Conservation (phyloP, 2,329 filamentous ascomycete genomes). For the Leptographium galeiforme region DNA sequence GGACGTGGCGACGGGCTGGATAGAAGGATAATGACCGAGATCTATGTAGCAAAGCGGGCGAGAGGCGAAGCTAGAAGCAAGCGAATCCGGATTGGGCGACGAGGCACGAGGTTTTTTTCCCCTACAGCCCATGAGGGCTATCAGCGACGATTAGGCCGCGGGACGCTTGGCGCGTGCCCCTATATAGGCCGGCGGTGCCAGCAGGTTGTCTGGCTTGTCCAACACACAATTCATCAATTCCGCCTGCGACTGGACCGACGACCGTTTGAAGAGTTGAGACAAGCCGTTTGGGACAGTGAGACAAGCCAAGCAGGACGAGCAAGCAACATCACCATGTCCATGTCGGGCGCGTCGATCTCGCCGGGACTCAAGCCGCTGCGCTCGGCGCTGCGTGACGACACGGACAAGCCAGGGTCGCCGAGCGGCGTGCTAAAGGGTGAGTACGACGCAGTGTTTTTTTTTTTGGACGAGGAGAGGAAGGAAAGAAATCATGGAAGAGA, state of each 20-base stretch:
- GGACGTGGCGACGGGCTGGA: no score
- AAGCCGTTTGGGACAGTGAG: neutral
- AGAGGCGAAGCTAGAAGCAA: neutral
- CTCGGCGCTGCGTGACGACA: slow-evolving; percentile 22
- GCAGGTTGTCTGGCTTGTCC: no score
- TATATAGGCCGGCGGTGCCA: no score
- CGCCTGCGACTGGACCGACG: no score
- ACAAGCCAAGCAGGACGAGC: neutral
- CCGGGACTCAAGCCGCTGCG: slow-evolving; percentile 20
- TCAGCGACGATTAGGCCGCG: neutral
- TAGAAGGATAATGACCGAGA: neutral
- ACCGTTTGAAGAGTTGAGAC: no score
- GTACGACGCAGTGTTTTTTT: no score
- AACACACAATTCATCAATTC: no score
- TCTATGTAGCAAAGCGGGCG: neutral
- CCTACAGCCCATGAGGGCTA: neutral
- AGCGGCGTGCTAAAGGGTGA: slow-evolving; percentile 9
- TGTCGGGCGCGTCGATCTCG: slow-evolving; percentile 1
- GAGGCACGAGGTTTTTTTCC: neutral
- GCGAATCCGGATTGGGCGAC: neutral
- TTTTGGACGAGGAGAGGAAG: no score
- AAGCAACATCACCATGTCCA: neutral
- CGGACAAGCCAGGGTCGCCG: slow-evolving; percentile 9
- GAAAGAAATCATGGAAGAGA: no score
- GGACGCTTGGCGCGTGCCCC: no score